Percentiles rank a stretch among this genome's conserved stretches.
Conservation (phyloP, 192 early-diverging fungal species). For the Backusella westeae region DNA sequence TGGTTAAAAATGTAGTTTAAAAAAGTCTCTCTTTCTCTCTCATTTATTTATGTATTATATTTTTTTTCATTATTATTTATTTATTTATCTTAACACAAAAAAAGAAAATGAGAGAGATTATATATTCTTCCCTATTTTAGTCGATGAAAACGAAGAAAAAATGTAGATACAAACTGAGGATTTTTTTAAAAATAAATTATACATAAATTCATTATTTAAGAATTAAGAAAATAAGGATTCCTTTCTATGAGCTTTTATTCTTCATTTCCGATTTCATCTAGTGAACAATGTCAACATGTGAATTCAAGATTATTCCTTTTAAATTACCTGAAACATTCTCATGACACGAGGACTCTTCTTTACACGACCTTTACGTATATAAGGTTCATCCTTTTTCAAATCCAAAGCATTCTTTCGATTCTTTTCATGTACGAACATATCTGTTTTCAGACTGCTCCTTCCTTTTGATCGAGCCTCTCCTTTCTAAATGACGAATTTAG, state of each 20-base stretch:
- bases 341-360: conserved; percentile 12
- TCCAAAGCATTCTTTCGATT: conserved; percentile 16
- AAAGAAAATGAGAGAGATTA: too few species aligned
- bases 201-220: neutral
- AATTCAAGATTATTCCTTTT: neutral
- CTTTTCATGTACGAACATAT: conserved; percentile 17
- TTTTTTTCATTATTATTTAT: neutral
- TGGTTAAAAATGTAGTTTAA: neutral
- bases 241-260: neutral
- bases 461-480: conserved; percentile 25
- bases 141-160: too few species aligned
- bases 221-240: neutral
- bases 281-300: neutral
- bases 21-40: neutral
- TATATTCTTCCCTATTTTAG: too few species aligned
- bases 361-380: neutral
- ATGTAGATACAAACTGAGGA: neutral
- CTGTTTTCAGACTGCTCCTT: conserved; percentile 9
- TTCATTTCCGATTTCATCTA: conserved; percentile 7
- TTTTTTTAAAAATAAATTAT: neutral
- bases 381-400: neutral
- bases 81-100: too few species aligned
- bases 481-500: neutral
- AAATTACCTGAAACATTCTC: conserved; percentile 16
- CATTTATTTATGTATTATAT: neutral